A percentile compares a stretch with the other conserved stretches of the same genome.
phyloP scores from a whole-genome alignment of 768 basidiomycete species.

The Butyriboletus loyo region DNA sequence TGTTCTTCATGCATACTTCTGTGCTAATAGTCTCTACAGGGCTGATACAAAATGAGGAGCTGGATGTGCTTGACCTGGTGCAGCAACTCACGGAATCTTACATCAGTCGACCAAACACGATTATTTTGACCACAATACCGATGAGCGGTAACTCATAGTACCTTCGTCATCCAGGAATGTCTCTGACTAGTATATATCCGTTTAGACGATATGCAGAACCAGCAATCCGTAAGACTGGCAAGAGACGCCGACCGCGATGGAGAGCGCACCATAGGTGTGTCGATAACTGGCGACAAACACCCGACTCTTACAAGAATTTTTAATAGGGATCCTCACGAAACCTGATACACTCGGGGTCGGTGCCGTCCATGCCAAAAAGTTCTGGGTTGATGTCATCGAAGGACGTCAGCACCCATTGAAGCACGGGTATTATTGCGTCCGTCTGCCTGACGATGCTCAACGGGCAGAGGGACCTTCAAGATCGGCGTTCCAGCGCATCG shows the following conservation, averaged over 20 bases:
- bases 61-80: conserved; percentile 44
- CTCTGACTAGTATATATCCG: background rate
- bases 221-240: conserved; percentile 54
- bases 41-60: conserved; percentile 53
- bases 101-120: conserved; percentile 47
- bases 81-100: conserved; percentile 44
- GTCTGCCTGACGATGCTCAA: conserved; percentile 58
- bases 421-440: conserved; percentile 66
- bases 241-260: conserved; percentile 50
- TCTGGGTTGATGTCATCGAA: conserved; percentile 53
- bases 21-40: conserved; percentile 33
- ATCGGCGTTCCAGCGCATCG: conserved; percentile 35
- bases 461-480: conserved; percentile 39
- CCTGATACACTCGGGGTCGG: conserved; percentile 53
- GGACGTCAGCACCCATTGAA: conserved; percentile 43
- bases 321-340: conserved; percentile 65
- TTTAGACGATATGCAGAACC: conserved; percentile 67
- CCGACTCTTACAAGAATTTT: background rate
- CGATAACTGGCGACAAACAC: background rate
- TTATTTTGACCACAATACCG: conserved; percentile 66
- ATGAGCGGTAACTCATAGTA: conserved; percentile 47
- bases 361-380: conserved; percentile 35
- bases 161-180: background rate
- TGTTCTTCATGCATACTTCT: background rate
- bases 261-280: conserved; percentile 58